These are phyloP conservation scores for Pestalotiopsis sp. DNA, from an alignment of 2,329 filamentous ascomycete genomes.

Conservation along the genomic window DNA sequence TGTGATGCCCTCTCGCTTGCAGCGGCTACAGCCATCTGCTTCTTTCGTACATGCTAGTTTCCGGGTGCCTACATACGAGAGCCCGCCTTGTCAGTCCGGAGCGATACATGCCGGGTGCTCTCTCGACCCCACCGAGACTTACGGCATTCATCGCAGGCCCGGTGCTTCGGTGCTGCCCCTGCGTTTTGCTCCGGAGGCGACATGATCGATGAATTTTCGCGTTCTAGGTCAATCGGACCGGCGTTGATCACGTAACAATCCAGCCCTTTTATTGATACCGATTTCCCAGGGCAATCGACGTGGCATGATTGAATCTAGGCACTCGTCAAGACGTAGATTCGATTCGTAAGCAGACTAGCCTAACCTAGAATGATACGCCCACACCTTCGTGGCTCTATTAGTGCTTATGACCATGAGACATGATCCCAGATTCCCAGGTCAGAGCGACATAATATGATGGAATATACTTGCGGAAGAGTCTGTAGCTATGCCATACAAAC, in stretches of 20 bases:
- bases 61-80: slow-evolving; percentile 50
- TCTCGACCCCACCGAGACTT: slow-evolving; percentile 27
- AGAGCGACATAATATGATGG: not conserved
- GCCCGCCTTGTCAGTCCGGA: slow-evolving; percentile 2
- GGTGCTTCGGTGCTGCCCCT: slow-evolving; percentile 47
- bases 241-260: not conserved
- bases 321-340: slow-evolving; percentile 3
- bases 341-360: slow-evolving; percentile 8
- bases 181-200: slow-evolving; percentile 13
- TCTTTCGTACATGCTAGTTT: slow-evolving; percentile 71
- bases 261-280: not conserved
- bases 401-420: not conserved
- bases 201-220: not conserved
- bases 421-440: not conserved
- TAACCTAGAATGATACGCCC: not conserved
- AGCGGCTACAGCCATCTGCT: slow-evolving; percentile 60
- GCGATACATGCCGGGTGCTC: not conserved
- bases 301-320: not conserved
- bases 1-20: slow-evolving; percentile 55
- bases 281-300: not conserved
- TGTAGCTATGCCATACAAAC: too few species aligned
- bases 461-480: too few species aligned
- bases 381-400: not conserved
- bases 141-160: slow-evolving; percentile 71
- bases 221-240: not conserved